Evolutionary conservation across 1,284 basidiomycete species (phyloP), one percentile per base, ranked within the genome.

Genomic region (Chalciporus sp.): DNA sequence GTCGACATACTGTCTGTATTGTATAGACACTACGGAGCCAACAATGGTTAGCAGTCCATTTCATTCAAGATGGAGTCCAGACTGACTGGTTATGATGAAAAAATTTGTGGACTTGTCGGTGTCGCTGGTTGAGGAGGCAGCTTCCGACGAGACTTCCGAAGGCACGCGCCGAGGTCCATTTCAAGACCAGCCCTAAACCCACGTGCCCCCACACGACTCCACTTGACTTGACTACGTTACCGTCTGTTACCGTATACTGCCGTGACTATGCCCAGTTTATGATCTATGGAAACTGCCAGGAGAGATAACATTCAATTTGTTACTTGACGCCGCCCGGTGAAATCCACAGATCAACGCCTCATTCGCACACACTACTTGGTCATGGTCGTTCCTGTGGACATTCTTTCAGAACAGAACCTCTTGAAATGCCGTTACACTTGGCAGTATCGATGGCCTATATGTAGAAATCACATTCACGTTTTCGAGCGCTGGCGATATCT

Each of bases 1-100:
- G 41, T 37, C 42, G 16, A 74, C 85, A 58, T 67, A 89, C 86
- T 89, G 86, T 77, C 82, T 76, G 70, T 81, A 88, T 37, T 78
- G 79, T 47, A 77, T 69, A 55, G 85, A 81, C 86, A 89, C 86
- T 88, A 63, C 3, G 42, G 26, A 20, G 41, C 49, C 19, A 7
- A 19, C 4, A 5, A 40, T 19, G 19, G 40, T 58, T 39, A 56
- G 47, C 47, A 35, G 35, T 31, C 20, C 14, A 16, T 41, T 17
- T 16, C 37, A 12, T 26, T 20, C 26, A 3, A 54, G 47, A 61
- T 31, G 27, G 28, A 16, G n/a, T 23, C 17, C 17, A 27, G 1
- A 65, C 65, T 65, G 51, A 66, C 67, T 66, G 40, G 54, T 42
- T 26, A 17, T 37, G 41, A 45, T 42, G 40, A 53, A 41, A 14